These are phyloP conservation scores for Hirschfeldia incana DNA, from an alignment of 345 rosid genomes.

Conservation along the genomic window DNA sequence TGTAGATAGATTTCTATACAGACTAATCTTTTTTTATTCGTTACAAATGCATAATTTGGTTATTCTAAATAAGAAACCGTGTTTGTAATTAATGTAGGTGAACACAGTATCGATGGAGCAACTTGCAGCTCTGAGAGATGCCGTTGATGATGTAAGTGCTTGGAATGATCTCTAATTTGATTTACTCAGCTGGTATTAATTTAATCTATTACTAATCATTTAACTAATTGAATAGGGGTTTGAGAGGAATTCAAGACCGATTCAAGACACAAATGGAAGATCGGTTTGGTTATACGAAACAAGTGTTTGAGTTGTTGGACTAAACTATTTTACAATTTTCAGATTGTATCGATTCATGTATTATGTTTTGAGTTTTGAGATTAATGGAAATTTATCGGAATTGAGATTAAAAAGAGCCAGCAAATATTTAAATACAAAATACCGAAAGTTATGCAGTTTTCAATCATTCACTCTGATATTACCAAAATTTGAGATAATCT, in stretches of 20 bases:
- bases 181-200: not conserved
- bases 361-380: not conserved
- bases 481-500: not conserved
- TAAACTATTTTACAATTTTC: not conserved
- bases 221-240: conserved; percentile 46
- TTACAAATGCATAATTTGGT: not conserved
- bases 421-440: not conserved
- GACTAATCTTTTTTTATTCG: not conserved
- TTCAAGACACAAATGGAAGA: conserved; percentile 51
- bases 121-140: conserved; percentile 46
- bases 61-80: not conserved
- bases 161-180: not conserved
- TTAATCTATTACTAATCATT: not conserved
- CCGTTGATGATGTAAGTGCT: conserved; percentile 65
- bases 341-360: not conserved
- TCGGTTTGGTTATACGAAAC: conserved; percentile 45
- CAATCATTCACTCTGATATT: not conserved
- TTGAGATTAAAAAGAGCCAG: not conserved
- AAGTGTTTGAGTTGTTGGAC: not conserved
- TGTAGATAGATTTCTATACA: not conserved
- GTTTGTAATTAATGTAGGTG: conserved; percentile 40
- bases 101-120: conserved; percentile 69
- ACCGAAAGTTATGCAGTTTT: not conserved
- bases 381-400: not conserved
- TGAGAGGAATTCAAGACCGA: conserved; percentile 68